phyloP scores from a whole-genome alignment of 306 rosid genomes.

The Dicorynia guianensis region DNA sequence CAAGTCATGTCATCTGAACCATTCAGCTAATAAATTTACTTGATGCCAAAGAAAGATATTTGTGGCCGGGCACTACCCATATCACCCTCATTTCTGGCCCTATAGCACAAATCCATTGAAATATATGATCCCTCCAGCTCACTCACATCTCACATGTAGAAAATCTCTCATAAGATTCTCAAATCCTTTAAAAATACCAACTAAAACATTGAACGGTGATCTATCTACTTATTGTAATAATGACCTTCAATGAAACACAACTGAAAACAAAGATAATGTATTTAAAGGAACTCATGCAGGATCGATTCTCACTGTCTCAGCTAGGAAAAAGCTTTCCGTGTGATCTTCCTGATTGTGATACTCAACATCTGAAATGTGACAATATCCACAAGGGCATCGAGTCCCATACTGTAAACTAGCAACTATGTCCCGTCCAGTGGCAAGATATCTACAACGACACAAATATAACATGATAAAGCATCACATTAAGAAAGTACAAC shows the following conservation, averaged over 20 bases:
- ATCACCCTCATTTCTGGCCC: not conserved
- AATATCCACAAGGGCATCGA: constrained; percentile 92
- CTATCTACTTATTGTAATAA: constrained; percentile 19
- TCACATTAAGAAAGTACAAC: constrained; percentile 26
- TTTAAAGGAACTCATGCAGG: constrained; percentile 24
- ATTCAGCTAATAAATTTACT: no score
- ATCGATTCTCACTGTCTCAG: constrained; percentile 80
- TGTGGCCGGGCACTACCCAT: not conserved
- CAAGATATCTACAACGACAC: constrained; percentile 78
- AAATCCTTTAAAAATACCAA: constrained; percentile 27
- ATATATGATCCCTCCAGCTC: not conserved
- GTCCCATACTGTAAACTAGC: constrained; percentile 92
- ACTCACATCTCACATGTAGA: not conserved
- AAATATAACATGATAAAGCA: constrained; percentile 28
- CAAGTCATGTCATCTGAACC: no score
- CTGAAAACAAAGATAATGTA: constrained; percentile 21
- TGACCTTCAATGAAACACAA: constrained; percentile 40
- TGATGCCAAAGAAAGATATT: no score
- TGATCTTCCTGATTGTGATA: constrained; percentile 90
- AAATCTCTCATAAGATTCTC: constrained; percentile 5
- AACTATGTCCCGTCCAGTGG: constrained; percentile 92
- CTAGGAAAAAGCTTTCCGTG: constrained; percentile 98
- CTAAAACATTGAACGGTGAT: constrained; percentile 4
- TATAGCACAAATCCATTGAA: not conserved
- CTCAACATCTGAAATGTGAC: constrained; percentile 97